A percentile compares a stretch with the other conserved stretches of the same genome.
These are phyloP conservation scores for Salix suchowensis DNA, from an alignment of 345 rosid species.

Conservation along the genomic window DNA sequence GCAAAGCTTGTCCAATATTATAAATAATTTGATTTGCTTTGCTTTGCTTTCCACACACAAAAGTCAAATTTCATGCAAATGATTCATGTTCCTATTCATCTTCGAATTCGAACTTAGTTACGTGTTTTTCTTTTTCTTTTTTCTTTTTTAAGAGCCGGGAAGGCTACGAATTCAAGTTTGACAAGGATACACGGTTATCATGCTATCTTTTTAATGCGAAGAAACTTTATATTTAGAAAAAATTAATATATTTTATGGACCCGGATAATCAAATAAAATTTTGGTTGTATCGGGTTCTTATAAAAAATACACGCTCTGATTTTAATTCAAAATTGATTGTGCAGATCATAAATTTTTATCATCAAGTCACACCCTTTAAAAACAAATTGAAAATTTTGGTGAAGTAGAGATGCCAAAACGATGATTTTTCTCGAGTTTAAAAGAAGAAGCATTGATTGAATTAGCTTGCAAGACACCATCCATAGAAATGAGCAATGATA, in stretches of 20 bases:
- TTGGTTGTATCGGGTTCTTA: too few species aligned
- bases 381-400: background rate
- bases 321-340: too few species aligned
- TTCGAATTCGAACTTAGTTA: background rate
- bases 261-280: too few species aligned
- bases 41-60: background rate
- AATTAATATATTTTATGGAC: too few species aligned
- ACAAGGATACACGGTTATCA: background rate
- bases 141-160: background rate
- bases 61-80: background rate
- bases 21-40: background rate
- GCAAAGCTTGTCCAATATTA: background rate
- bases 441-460: background rate
- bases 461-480: background rate
- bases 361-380: too few species aligned
- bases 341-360: too few species aligned
- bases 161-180: background rate
- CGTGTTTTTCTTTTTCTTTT: background rate
- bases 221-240: too few species aligned
- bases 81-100: background rate
- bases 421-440: background rate
- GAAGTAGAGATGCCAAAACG: background rate
- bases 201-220: too few species aligned
- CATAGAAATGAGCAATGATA: background rate
- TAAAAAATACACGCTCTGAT: rapidly evolving